phyloP scores from a whole-genome alignment of 176 grass and related monocot species.

The Musa schizocarpa region DNA sequence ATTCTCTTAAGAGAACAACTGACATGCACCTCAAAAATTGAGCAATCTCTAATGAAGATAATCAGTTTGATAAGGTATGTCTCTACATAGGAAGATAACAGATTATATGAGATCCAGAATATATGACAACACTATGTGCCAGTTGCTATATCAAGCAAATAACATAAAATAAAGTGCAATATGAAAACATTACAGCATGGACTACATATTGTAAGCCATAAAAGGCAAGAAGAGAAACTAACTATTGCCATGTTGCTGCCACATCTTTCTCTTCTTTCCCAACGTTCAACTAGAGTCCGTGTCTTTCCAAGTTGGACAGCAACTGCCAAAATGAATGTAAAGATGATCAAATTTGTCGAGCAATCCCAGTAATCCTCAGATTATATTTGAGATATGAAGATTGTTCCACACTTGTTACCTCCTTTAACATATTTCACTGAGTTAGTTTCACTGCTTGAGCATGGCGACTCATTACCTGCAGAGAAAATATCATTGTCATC shows the following conservation, averaged over 20 bases:
- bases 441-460: conserved; percentile 46
- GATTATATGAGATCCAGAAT: too few relatives aligned
- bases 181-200: background rate
- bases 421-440: conserved; percentile 87
- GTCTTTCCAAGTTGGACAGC: conserved; percentile 84
- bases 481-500: background rate
- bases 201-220: background rate
- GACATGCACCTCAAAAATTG: too few relatives aligned
- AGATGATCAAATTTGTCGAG: conserved; percentile 21
- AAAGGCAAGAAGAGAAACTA: conserved; percentile 2
- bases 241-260: conserved; percentile 28
- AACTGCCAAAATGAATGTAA: conserved; percentile 49
- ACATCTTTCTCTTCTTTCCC: conserved; percentile 72
- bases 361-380: background rate
- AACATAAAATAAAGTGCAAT: background rate
- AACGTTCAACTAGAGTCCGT: conserved; percentile 81
- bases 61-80: too few relatives aligned
- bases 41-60: too few relatives aligned
- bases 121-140: too few relatives aligned
- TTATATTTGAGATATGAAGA: background rate
- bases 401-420: conserved; percentile 37
- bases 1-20: too few relatives aligned
- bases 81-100: too few relatives aligned
- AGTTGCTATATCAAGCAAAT: background rate
- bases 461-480: conserved; percentile 60